These are phyloP conservation scores for Penicillium salamii DNA, from an alignment of 495 filamentous ascomycete genomes.

Conservation along the genomic window DNA sequence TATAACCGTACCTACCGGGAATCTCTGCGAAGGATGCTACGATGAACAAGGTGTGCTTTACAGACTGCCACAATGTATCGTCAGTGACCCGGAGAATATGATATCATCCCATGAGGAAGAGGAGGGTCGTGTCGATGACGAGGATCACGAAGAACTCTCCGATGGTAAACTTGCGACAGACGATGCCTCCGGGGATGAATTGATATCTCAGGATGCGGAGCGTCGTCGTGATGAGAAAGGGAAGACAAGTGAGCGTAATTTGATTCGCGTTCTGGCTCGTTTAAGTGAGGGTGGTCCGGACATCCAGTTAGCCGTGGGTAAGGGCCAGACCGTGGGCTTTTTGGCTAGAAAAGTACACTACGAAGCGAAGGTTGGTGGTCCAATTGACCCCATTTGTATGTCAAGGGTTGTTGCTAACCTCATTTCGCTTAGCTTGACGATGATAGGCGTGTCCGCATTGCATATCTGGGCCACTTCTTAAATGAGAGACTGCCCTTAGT, in stretches of 20 bases:
- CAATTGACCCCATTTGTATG: no score
- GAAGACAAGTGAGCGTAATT: constrained; percentile 50
- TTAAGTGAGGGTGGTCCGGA: constrained; percentile 71
- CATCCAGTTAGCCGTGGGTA: constrained; percentile 56
- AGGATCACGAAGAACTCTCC: constrained; percentile 44
- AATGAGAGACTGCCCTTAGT: constrained; percentile 61
- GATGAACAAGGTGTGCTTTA: constrained; percentile 77
- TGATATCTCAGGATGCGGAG: constrained; percentile 50
- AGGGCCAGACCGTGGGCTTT: constrained; percentile 59
- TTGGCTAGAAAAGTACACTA: constrained; percentile 62
- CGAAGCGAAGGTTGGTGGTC: constrained; percentile 63
- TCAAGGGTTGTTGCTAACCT: constrained; percentile 2
- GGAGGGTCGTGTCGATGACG: constrained; percentile 35
- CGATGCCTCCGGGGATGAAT: constrained; percentile 46
- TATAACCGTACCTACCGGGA: constrained; percentile 72
- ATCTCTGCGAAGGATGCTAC: constrained; percentile 71
- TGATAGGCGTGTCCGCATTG: constrained; percentile 60
- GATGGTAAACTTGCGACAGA: constrained; percentile 44
- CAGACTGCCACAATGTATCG: constrained; percentile 69
- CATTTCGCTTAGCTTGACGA: constrained; percentile 36
- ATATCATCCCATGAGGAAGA: constrained; percentile 34
- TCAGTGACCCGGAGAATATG: constrained; percentile 72
- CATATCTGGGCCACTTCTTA: constrained; percentile 76
- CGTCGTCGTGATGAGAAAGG: constrained; percentile 65
- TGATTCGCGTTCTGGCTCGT: constrained; percentile 59